These are phyloP conservation scores for Danielia reshetovae DNA, from an alignment of 805 yeast species.

Conservation along the genomic window DNA sequence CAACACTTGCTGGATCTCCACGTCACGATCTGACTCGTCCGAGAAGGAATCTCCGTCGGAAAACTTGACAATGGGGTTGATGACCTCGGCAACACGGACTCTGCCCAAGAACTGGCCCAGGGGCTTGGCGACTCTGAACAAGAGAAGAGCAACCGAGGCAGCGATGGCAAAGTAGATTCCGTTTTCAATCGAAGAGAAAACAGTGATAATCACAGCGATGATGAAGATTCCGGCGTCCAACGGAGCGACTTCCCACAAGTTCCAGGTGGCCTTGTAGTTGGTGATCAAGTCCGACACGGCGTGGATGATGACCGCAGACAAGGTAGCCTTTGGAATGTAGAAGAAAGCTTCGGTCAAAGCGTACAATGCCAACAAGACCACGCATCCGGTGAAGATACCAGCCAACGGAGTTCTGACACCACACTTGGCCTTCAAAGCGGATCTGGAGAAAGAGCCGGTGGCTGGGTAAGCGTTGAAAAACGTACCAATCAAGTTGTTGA, in stretches of 20 bases:
- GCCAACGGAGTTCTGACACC: slow-evolving; percentile 94
- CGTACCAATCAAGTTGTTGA: slow-evolving; percentile 84
- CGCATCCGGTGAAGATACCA: slow-evolving; percentile 84
- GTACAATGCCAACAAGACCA: slow-evolving; percentile 83
- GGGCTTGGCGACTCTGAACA: slow-evolving; percentile 77
- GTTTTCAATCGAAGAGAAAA: slow-evolving; percentile 75
- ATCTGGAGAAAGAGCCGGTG: slow-evolving; percentile 92
- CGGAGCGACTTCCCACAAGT: slow-evolving; percentile 70
- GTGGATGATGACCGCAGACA: slow-evolving; percentile 86
- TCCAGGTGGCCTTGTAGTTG: slow-evolving; percentile 60
- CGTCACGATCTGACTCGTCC: slow-evolving; percentile 21
- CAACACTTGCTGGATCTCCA: slow-evolving; percentile 43
- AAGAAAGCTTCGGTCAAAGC: slow-evolving; percentile 79
- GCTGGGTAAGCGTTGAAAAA: slow-evolving; percentile 93
- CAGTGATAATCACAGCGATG: slow-evolving; percentile 68
- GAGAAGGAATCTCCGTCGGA: slow-evolving; percentile 13
- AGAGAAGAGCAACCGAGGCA: slow-evolving; percentile 71
- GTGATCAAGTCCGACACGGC: slow-evolving; percentile 87
- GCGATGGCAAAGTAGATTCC: slow-evolving; percentile 90
- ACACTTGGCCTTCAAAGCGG: slow-evolving; percentile 91
- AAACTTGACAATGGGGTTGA: slow-evolving; percentile 50
- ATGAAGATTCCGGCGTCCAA: slow-evolving; percentile 70
- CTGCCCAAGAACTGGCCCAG: slow-evolving; percentile 80
- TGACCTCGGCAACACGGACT: slow-evolving; percentile 66
- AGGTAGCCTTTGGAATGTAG: slow-evolving; percentile 86